Evolutionary conservation across 345 rosid species (phyloP).

Genomic region (Eucalyptus viminalis): DNA sequence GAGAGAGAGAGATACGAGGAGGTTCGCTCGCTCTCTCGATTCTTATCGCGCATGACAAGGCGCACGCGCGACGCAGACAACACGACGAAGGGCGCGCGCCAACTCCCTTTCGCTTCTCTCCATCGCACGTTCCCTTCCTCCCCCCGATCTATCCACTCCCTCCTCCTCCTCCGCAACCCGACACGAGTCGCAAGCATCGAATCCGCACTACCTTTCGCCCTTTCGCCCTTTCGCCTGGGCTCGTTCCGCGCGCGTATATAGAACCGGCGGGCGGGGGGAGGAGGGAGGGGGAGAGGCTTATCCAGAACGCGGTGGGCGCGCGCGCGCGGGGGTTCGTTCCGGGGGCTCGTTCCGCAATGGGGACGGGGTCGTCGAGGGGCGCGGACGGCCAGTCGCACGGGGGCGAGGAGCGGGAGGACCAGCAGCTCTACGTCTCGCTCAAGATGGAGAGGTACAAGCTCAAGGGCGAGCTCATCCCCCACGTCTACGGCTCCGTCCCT

Average conservation of each 20-base stretch:
- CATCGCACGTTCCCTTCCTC: neutral
- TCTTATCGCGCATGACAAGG: neutral
- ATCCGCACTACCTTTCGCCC: neutral
- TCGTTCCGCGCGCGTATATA: neutral
- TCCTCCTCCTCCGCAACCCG: neutral
- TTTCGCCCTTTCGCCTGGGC: neutral
- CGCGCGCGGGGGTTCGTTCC: neutral
- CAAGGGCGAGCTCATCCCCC: constrained; percentile 82
- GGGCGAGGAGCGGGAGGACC: constrained; percentile 44
- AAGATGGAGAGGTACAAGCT: constrained; percentile 81
- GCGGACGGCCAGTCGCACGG: constrained; percentile 34
- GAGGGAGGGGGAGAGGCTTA: neutral
- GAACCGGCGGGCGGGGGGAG: neutral
- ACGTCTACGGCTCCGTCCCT: constrained; percentile 85
- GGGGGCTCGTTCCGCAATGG: constrained; percentile 23
- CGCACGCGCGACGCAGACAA: neutral
- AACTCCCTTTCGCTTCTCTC: neutral
- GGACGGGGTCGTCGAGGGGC: constrained; percentile 57
- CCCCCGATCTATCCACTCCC: neutral
- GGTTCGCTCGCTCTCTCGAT: neutral
- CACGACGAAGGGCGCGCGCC: neutral
- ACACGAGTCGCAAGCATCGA: neutral
- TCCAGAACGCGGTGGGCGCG: neutral
- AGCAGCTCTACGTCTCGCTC: constrained; percentile 71
- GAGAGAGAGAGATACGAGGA: neutral